Evolutionary conservation across 169 alveolate species (phyloP), one percentile per base, ranked within the genome.

Genomic region (Plasmodium adleri): DNA sequence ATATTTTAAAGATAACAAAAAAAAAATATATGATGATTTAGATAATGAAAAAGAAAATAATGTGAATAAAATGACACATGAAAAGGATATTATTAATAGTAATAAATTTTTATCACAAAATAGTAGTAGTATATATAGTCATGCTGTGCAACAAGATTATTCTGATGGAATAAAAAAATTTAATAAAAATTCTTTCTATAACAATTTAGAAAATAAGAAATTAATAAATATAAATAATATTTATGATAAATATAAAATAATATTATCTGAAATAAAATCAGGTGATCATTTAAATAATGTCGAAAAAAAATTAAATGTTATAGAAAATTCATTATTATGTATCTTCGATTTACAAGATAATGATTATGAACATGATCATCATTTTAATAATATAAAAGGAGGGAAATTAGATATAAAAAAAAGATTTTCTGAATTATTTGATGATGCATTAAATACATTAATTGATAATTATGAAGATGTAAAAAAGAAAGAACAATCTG

Each of bases 221-320:
- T 3, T 20, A 59, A 71, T 32, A 45, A 78, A 72, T 24, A 59
- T 62, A 17, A 86, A 73, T 58, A 59, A 54, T 24, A 66, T 86
- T 1, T 86, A 86, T 54, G 71, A 86, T 49, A 86, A 86, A 28
- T 86, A 86, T 74, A 86, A 86, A 26, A 71, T 86, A 24, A 60
- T 86, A n/a, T n/a, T 67, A 5, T 47, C 50, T 10, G 87, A 70
- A 15, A 71, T 86, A 7, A 60, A 86, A 56, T 86, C 88, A 20
- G 87, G 75, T 26, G 92, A 86, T n/a, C 72, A 86, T 39, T 24
- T 86, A 13, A 64, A 59, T 26, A 13, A 73, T 2, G 24, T 86
- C 10, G 92, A 86, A 22, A 62, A 50, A 1, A 86, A 86, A 32
- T 60, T 86, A 58, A 72, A 43, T 26, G 26, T 72, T 1, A 71